Percentiles rank a stretch among this genome's conserved stretches.
phyloP scores from a whole-genome alignment of 108 stramenopile genomes.

The Stephanodiscus triporus region DNA sequence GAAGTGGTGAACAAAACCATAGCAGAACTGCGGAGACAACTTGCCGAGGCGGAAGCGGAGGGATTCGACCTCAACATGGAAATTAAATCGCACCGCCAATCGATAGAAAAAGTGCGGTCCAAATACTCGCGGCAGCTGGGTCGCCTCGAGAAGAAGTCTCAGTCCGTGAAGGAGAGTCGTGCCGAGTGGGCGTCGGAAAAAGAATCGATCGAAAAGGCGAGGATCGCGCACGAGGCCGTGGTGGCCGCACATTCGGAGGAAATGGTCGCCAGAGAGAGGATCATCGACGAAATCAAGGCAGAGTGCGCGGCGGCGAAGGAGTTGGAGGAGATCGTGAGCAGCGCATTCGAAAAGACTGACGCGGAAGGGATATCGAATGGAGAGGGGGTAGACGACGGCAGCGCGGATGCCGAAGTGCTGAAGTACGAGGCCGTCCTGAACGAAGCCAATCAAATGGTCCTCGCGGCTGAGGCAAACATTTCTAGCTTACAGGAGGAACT shows the following conservation, averaged over 20 bases:
- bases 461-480: constrained; percentile 50
- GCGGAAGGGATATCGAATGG: constrained; percentile 28
- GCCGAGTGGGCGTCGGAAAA: constrained; percentile 80
- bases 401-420: constrained; percentile 68
- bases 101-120: constrained; percentile 64
- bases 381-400: constrained; percentile 43
- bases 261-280: constrained; percentile 59
- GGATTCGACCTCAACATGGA: constrained; percentile 64
- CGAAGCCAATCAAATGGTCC: constrained; percentile 69
- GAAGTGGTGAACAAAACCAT: constrained; percentile 66
- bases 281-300: constrained; percentile 56
- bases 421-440: constrained; percentile 73
- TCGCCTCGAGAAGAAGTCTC: constrained; percentile 80
- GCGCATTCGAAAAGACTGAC: constrained; percentile 54
- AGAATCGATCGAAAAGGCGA: constrained; percentile 55
- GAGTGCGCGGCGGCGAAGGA: constrained; percentile 63
- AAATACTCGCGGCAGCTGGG: constrained; percentile 80
- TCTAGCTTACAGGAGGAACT: constrained; percentile 59
- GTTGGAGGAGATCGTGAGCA: constrained; percentile 63
- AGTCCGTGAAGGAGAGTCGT: constrained; percentile 66
- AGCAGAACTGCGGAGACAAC: constrained; percentile 64
- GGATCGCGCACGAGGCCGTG: constrained; percentile 68
- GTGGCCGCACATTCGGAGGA: constrained; percentile 77
- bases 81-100: constrained; percentile 64
- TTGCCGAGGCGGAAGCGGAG: constrained; percentile 58